These are phyloP conservation scores for Ophiostoma populinum DNA, from an alignment of 2,329 filamentous ascomycete species.

Conservation along the genomic window DNA sequence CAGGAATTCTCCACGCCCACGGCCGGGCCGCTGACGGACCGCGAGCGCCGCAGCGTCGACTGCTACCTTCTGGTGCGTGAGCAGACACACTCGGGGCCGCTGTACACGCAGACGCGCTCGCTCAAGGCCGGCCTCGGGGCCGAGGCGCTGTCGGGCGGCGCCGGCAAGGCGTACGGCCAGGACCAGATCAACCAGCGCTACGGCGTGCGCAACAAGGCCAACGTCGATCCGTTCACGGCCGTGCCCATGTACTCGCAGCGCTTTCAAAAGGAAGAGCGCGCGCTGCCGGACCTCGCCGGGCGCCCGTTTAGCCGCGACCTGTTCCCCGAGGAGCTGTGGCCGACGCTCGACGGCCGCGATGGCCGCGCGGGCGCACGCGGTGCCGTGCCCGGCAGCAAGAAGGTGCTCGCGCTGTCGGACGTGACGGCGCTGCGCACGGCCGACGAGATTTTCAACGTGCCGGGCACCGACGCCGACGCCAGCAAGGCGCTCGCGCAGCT, in stretches of 20 bases:
- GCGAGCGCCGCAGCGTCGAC: conserved; percentile 30
- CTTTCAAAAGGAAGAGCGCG: conserved; percentile 32
- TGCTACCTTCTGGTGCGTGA: conserved; percentile 38
- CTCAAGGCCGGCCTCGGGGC: conserved; percentile 17
- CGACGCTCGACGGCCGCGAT: conserved; percentile 33
- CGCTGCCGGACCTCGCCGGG: conserved; percentile 34
- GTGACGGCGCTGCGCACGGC: conserved; percentile 31
- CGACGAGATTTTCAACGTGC: conserved; percentile 28
- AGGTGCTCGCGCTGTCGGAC: conserved; percentile 25
- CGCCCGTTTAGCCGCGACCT: conserved; percentile 31
- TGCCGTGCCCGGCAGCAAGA: conserved; percentile 10
- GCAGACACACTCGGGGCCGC: conserved; percentile 34
- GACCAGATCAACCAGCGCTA: conserved; percentile 41
- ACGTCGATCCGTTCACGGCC: conserved; percentile 38
- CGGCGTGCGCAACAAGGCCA: conserved; percentile 36
- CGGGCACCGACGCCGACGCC: conserved; percentile 9
- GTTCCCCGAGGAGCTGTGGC: conserved; percentile 38
- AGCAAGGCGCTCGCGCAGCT: conserved; percentile 26
- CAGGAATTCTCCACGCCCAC: conserved; percentile 33
- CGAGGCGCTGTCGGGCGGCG: conserved; percentile 11
- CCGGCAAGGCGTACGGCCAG: conserved; percentile 30
- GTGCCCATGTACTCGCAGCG: conserved; percentile 41
- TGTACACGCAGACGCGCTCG: conserved; percentile 38
- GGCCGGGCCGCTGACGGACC: conserved; percentile 24
- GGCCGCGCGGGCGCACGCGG: conserved; percentile 12